Percentiles rank a stretch among this genome's conserved stretches.
These are phyloP conservation scores for Chrysoporthe deuterocubensis DNA, from an alignment of 2,329 filamentous ascomycete species.

Conservation along the genomic window DNA sequence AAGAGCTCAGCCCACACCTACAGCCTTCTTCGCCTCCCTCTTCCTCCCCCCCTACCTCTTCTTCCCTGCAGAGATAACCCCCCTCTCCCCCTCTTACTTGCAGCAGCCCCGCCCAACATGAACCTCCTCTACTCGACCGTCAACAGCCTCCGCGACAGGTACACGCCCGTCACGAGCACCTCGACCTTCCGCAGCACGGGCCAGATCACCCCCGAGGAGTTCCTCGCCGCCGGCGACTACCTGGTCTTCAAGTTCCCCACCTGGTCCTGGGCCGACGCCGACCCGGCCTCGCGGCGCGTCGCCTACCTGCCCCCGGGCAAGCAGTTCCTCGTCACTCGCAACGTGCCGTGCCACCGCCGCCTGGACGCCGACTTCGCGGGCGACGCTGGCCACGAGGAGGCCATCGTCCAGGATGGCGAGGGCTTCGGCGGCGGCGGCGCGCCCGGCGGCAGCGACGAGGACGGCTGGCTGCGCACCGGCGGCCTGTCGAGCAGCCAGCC, in stretches of 20 bases:
- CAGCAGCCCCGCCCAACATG: background rate
- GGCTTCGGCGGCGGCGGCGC: conserved; percentile 53
- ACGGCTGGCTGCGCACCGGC: conserved; percentile 91
- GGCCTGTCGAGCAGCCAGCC: conserved; percentile 76
- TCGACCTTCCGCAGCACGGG: conserved; percentile 94
- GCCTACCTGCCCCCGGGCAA: conserved; percentile 84
- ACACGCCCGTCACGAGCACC: conserved; percentile 84
- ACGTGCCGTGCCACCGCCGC: conserved; percentile 89
- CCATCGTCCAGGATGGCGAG: conserved; percentile 80
- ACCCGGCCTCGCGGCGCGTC: conserved; percentile 77
- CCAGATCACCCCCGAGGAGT: conserved; percentile 97
- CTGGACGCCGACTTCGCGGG: conserved; percentile 94
- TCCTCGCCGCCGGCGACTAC: conserved; percentile 93
- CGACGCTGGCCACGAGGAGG: conserved; percentile 83
- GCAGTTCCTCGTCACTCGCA: conserved; percentile 93
- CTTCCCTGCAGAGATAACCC: background rate
- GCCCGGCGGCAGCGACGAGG: conserved; percentile 63
- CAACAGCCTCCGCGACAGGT: conserved; percentile 88
- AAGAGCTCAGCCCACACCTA: no score
- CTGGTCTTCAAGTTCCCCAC: conserved; percentile 99
- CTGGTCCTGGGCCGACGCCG: conserved; percentile 94
- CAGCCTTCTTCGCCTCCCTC: no score
- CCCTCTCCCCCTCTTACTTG: background rate
- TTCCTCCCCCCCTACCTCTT: no score
- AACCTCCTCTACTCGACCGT: conserved; percentile 42